Conservation (phyloP, 1,284 basidiomycete species). For the Gymnopus androsaceus region DNA sequence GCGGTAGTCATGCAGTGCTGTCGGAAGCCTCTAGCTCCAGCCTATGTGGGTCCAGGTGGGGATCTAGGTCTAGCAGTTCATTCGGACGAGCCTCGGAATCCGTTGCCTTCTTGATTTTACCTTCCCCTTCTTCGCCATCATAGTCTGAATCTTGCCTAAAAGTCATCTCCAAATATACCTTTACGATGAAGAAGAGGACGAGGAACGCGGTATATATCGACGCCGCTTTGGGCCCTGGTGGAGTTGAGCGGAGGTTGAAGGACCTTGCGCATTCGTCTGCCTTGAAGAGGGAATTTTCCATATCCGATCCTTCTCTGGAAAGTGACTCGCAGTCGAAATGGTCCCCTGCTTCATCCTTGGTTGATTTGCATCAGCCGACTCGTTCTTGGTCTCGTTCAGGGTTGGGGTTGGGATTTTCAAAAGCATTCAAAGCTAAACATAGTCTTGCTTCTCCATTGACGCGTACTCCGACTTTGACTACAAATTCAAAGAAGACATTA, state of each 20-base stretch:
- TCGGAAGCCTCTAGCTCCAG: no score
- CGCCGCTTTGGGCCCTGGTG: conserved; percentile 6
- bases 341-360: conserved; percentile 7
- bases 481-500: no score
- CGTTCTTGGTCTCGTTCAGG: background rate
- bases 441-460: background rate
- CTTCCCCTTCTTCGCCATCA: no score
- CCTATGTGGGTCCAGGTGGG: no score
- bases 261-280: background rate
- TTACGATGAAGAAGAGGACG: no score
- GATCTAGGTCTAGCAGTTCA: no score
- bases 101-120: no score
- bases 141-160: no score
- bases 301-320: background rate
- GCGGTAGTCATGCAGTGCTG: no score
- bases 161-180: no score
- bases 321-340: background rate
- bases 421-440: background rate
- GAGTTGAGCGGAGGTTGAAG: background rate
- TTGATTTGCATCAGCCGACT: background rate
- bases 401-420: background rate
- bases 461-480: no score
- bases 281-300: background rate
- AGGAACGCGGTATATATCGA: conserved; percentile 11
- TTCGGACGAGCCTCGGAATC: no score